Base-by-base conservation (phyloP, 805 yeast species). In the Kluyveromyces aestuarii region DNA sequence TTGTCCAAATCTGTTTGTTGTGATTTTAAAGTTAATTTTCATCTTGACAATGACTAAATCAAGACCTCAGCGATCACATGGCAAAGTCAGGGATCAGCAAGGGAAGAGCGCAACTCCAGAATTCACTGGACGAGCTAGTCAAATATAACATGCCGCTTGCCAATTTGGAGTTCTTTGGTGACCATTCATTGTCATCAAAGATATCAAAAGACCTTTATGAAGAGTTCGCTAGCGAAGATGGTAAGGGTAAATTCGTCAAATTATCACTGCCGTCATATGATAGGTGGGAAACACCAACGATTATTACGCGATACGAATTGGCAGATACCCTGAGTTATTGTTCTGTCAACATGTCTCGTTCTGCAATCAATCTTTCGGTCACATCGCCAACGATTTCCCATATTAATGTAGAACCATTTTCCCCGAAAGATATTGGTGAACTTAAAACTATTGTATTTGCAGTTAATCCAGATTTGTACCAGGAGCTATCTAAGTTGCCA, bases 381-480 rank as follows among this genome's bases (percentile, higher is more conserved):
- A 10, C 11, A 5, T 11, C 35, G 35, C 55, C 59, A 5, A 46
- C 56, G 5, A 46, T 58, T 6, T 53, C 55, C 16, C 45, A 25
- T n/a, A 55, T 63, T 37, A 37, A 49, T 13, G 38, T 63, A 4
- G 43, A 47, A 27, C 41, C 49, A 6, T 16, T 53, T 30, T 13
- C 35, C 14, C 14, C 14, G 11, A 13, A 30, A 13, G 14, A 30
- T 11, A 13, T 30, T 30, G 35, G 8, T 30, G 35, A 41, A 1
- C 45, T 62, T 13, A 48, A 54, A 6, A 39, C 48, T 6, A 41
- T 61, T 0, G 53, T 54, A 1, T 35, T 60, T 11, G 33, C 55
- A 8, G 33, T 61, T 8, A 54, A 53, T 18, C 44, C 48, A 0
- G 39, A 47, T 16, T 43, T 64, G 14, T 63, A 60, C 45, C 56